These are phyloP conservation scores for Vaccinium vitisidaea DNA, from an alignment of 148 eudicot species.

Conservation along the genomic window DNA sequence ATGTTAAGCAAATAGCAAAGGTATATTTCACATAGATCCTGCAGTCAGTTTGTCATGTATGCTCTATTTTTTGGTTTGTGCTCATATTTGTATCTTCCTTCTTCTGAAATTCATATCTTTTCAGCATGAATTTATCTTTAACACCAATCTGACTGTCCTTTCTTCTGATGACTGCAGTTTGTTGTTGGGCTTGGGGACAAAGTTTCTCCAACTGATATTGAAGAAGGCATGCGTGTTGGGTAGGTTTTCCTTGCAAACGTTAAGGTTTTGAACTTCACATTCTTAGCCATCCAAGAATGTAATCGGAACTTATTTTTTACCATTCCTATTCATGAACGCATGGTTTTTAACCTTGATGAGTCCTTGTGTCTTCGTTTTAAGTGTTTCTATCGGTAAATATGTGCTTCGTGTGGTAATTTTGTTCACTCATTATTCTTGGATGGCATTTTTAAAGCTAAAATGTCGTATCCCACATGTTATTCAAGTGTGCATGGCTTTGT, in stretches of 20 bases:
- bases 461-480: not conserved
- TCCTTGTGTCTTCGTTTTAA: not conserved
- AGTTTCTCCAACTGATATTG: conserved; percentile 98
- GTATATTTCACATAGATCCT: conserved; percentile 27
- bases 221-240: conserved; percentile 99
- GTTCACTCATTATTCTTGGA: not conserved
- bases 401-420: not conserved
- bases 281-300: not conserved
- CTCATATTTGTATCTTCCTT: not conserved
- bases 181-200: conserved; percentile 98
- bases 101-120: conserved; percentile 1
- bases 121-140: not conserved
- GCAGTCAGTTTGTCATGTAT: not conserved
- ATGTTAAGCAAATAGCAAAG: conserved; percentile 95
- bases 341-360: not conserved
- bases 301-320: not conserved
- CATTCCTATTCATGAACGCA: not conserved
- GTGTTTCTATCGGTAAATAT: not conserved
- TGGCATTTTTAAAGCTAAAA: not conserved
- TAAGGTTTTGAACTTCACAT: not conserved
- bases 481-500: not conserved
- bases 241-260: conserved; percentile 31
- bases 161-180: conserved; percentile 52
- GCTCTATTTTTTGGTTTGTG: not conserved
- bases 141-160: conserved; percentile 18